Evolutionary conservation across 2,329 filamentous ascomycete genomes (phyloP).

Genomic region (Monilinia polystroma): DNA sequence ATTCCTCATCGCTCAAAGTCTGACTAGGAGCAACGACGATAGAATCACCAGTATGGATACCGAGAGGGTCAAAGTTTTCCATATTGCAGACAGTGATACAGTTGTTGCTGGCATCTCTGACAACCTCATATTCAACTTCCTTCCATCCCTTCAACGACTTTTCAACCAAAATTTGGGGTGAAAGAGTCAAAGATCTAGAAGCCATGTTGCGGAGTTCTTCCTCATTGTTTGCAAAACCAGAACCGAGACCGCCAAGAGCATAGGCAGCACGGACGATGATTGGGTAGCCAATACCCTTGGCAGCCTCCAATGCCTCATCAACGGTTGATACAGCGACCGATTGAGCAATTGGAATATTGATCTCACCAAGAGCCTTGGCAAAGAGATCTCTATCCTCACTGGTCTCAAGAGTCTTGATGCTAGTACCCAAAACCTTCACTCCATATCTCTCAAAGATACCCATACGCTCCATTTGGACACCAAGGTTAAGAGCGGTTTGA

Average conservation of each 20-base stretch:
- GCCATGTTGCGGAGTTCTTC: conserved; percentile 94
- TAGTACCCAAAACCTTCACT: conserved; percentile 93
- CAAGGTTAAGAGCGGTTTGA: conserved; percentile 93
- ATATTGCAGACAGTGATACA: conserved; percentile 99
- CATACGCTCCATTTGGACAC: conserved; percentile 95
- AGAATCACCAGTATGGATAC: conserved; percentile 97
- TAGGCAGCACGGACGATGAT: conserved; percentile 98
- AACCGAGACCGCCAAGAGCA: conserved; percentile 91
- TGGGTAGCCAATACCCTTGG: conserved; percentile 85
- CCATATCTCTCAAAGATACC: conserved; percentile 94
- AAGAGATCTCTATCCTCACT: conserved; percentile 97
- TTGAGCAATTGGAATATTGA: conserved; percentile 95
- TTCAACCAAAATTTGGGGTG: conserved; percentile 95
- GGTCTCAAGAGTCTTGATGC: conserved; percentile 88
- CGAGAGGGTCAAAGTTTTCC: conserved; percentile 97
- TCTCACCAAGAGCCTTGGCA: conserved; percentile 92
- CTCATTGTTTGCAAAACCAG: conserved; percentile 90
- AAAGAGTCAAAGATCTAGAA: conserved; percentile 86
- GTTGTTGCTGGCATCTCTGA: conserved; percentile 95
- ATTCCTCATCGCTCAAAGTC: conserved; percentile 96
- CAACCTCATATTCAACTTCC: conserved; percentile 97
- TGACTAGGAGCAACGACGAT: conserved; percentile 97
- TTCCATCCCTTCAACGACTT: conserved; percentile 99
- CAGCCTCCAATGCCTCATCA: conserved; percentile 88
- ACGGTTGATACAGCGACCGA: conserved; percentile 89